These are phyloP conservation scores for Ophidiomyces ophidiicola DNA, from an alignment of 2,329 filamentous ascomycete species.

Conservation along the genomic window DNA sequence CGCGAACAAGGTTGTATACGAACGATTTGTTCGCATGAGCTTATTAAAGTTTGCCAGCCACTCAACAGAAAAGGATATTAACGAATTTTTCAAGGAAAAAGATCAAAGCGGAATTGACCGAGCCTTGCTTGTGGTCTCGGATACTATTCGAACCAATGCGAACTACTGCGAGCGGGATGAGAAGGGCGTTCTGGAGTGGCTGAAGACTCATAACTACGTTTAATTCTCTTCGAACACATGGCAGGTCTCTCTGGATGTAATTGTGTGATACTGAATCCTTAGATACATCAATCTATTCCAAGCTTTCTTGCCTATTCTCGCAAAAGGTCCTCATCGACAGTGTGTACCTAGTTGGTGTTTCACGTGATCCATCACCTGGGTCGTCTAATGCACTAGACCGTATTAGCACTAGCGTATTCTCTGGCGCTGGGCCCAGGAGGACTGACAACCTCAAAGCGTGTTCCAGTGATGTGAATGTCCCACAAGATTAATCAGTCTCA, in stretches of 20 bases:
- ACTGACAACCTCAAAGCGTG: constrained; percentile 10
- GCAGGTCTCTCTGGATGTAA: not conserved
- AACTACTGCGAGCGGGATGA: constrained; percentile 70
- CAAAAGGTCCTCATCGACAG: too few relatives aligned
- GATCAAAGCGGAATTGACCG: constrained; percentile 79
- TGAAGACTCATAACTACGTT: constrained; percentile 50
- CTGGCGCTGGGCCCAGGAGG: constrained; percentile 1
- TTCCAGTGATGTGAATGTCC: not conserved
- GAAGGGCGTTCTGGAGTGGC: constrained; percentile 63
- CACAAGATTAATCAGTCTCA: constrained; percentile 7
- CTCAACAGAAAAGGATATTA: constrained; percentile 61
- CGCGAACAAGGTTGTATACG: constrained; percentile 73
- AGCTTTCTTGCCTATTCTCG: too few relatives aligned
- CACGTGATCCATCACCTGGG: constrained; percentile 6
- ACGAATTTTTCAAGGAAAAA: constrained; percentile 72
- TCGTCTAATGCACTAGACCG: not conserved
- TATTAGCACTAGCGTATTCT: constrained; percentile 1
- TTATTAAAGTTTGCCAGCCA: constrained; percentile 67
- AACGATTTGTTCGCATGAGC: constrained; percentile 71
- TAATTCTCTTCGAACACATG: constrained; percentile 16
- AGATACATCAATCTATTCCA: too few relatives aligned
- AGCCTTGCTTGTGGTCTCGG: constrained; percentile 70
- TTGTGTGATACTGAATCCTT: not conserved
- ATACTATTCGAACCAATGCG: constrained; percentile 72
- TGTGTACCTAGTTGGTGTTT: too few relatives aligned